phyloP scores from a whole-genome alignment of 2,329 filamentous ascomycete genomes.

The Talaromyces islandicus region DNA sequence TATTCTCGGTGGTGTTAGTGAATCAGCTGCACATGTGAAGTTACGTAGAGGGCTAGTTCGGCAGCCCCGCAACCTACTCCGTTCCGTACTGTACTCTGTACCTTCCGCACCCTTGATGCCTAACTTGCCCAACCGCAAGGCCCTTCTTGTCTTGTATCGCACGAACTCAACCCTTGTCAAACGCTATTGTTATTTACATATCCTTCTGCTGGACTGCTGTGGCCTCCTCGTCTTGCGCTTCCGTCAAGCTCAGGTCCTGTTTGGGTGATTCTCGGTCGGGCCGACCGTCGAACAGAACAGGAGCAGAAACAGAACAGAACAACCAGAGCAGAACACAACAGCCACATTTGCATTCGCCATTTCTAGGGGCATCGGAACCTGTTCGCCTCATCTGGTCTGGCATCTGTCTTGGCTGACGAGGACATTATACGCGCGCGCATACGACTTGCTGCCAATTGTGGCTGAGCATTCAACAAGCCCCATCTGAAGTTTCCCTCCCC shows the following conservation, averaged over 20 bases:
- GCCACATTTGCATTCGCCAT: neutral
- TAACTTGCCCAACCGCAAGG: neutral
- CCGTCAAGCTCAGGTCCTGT: neutral
- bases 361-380: neutral
- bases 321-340: neutral
- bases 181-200: neutral
- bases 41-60: no score
- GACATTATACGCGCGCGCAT: neutral
- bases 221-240: neutral
- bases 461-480: slow-evolving; percentile 6
- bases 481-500: slow-evolving; percentile 2
- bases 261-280: neutral
- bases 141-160: neutral
- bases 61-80: no score
- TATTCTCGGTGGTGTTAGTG: neutral
- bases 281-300: no score
- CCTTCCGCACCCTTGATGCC: neutral
- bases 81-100: no score
- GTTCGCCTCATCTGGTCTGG: neutral
- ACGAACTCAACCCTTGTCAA: neutral
- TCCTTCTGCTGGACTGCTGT: neutral
- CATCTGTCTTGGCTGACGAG: neutral
- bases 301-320: neutral
- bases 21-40: no score
- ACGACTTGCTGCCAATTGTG: neutral